Base-by-base conservation (phyloP, 495 filamentous ascomycete genomes). In the Penicillium bovifimosum region DNA sequence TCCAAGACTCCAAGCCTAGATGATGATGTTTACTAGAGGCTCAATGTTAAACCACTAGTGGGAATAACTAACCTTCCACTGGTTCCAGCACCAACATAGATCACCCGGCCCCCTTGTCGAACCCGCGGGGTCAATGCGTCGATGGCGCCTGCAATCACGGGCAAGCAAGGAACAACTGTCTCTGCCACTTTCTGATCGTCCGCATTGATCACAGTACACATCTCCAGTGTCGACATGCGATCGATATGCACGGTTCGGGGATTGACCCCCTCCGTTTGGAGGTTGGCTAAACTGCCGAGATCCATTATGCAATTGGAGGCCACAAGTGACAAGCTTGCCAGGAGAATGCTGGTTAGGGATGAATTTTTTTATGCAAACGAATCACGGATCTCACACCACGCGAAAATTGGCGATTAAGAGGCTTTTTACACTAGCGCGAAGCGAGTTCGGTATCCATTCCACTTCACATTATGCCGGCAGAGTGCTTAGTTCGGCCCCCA, bases 31-130 rank as follows among this genome's bases (percentile, higher is more conserved):
- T 9, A 58, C 35, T 24, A 3, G 20, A 2, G 20, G 20, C 20
- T 9, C 24, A 24, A 51, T 40, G 7, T 17, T 54, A 10, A 58
- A 33, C 14, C 24, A 4, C 9, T 6, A 14, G 29, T 34, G 9
- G 20, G 4, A 28, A 14, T 35, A 13, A 47, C 52, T 57, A 20
- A 71, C 68, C 69, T 68, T 52, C 70, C 69, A 47, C 70, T 73
- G 4, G 70, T 72, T 6, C 70, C 70, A 9, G 70, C 70, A 3
- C 70, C 69, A 8, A 72, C 68, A 51, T 74, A 72, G 6, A 74
- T 49, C 10, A 74, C 66, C 35, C 69, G 50, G n/a, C 70, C 70
- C 13, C 70, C 69, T 29, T 41, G 53, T 31, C 56, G 57, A n/a
- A 74, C 67, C 6, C 69, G 67, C 14, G 58, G 54, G 26, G 64